A percentile compares a stretch with the other conserved stretches of the same genome.
phyloP scores from a whole-genome alignment of 169 alveolate genomes.

The Cryptosporidium meleagridis region DNA sequence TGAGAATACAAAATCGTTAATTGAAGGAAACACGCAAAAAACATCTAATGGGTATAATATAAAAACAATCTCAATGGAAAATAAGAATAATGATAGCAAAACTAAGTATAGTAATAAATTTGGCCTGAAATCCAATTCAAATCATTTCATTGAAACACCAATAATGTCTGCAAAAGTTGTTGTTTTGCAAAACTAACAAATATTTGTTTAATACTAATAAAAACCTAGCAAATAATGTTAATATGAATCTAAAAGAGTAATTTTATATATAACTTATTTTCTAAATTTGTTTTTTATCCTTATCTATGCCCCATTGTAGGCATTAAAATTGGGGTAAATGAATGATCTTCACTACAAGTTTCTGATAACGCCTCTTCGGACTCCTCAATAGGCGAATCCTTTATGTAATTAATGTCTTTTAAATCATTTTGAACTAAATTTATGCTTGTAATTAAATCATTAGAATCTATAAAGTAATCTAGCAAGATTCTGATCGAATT shows the following conservation, averaged over 20 bases:
- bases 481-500: conserved; percentile 21
- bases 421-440: not conserved
- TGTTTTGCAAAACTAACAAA: conserved; percentile 15
- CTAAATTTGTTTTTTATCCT: not conserved
- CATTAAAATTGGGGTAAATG: conserved; percentile 28
- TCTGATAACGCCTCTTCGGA: conserved; percentile 42
- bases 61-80: not conserved
- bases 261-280: not conserved
- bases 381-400: not conserved
- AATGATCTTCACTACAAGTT: conserved; percentile 25
- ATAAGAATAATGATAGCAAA: not conserved
- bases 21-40: not conserved
- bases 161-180: conserved; percentile 56
- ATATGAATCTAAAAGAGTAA: not conserved
- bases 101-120: not conserved
- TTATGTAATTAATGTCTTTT: not conserved
- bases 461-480: conserved; percentile 18
- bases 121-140: not conserved
- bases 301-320: conserved; percentile 75
- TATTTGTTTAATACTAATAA: no score
- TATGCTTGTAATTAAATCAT: not conserved
- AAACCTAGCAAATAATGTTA: not conserved
- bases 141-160: conserved; percentile 26
- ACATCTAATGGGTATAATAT: not conserved
- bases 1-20: conserved; percentile 4